Percentiles rank a stretch among this genome's conserved stretches.
phyloP scores from a whole-genome alignment of 805 yeast species.

The Wickerhamiella parazyma region DNA sequence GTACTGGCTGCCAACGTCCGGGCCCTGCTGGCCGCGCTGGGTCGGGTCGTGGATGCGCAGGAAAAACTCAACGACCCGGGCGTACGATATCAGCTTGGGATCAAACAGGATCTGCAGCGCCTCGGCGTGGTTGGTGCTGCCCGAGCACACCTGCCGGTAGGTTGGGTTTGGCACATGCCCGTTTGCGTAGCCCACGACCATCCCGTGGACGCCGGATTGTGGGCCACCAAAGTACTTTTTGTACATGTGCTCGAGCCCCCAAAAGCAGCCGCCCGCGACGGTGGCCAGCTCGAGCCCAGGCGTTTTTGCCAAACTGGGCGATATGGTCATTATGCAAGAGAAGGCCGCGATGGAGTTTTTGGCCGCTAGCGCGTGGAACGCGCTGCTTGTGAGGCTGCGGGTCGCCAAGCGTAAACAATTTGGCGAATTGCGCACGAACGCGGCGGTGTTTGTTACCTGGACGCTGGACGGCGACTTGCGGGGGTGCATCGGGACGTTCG shows the following conservation, averaged over 20 bases:
- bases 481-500: slow-evolving; percentile 91
- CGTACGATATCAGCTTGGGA: slow-evolving; percentile 45
- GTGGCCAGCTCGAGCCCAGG: slow-evolving; percentile 26
- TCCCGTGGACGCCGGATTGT: slow-evolving; percentile 51
- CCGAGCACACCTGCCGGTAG: slow-evolving; percentile 63
- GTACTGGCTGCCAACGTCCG: slow-evolving; percentile 81
- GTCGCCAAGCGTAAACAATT: background rate
- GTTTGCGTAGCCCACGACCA: slow-evolving; percentile 83
- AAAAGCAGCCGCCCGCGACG: slow-evolving; percentile 43
- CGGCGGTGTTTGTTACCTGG: slow-evolving; percentile 87
- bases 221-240: slow-evolving; percentile 49
- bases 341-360: background rate
- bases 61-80: slow-evolving; percentile 64
- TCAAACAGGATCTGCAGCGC: slow-evolving; percentile 72
- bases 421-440: slow-evolving; percentile 13
- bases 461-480: slow-evolving; percentile 37
- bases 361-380: slow-evolving; percentile 3
- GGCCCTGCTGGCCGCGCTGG: slow-evolving; percentile 67
- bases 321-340: slow-evolving; percentile 1
- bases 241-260: slow-evolving; percentile 63
- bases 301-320: slow-evolving; percentile 3
- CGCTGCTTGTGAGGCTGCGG: background rate
- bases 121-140: slow-evolving; percentile 72
- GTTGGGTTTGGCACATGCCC: slow-evolving; percentile 44
- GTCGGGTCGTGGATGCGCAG: slow-evolving; percentile 94